Conservation (phyloP, 2,329 filamentous ascomycete species). For the Epichloe glyceriae region DNA sequence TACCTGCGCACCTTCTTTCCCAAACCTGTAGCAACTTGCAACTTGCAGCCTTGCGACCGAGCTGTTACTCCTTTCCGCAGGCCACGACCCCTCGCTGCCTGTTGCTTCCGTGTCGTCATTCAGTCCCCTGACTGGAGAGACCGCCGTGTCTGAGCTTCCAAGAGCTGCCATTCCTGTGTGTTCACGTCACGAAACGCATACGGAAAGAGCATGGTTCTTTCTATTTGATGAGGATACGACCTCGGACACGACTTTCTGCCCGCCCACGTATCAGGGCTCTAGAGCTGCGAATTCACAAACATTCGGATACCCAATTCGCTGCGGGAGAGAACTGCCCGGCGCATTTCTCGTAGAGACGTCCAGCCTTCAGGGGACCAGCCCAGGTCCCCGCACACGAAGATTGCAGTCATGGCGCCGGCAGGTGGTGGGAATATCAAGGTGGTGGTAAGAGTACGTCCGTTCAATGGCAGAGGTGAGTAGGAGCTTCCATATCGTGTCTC, state of each 20-base stretch:
- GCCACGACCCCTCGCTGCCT: neutral
- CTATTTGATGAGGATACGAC: constrained; percentile 6
- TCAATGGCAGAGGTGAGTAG: constrained; percentile 77
- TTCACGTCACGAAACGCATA: neutral
- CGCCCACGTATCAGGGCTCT: neutral
- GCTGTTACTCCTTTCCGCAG: neutral
- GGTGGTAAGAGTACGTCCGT: constrained; percentile 90
- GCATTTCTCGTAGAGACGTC: constrained; percentile 15
- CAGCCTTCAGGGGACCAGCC: constrained; percentile 19
- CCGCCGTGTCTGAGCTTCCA: neutral
- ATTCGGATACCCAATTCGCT: neutral
- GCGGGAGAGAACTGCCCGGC: constrained; percentile 7
- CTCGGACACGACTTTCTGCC: neutral
- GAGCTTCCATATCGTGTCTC: neutral
- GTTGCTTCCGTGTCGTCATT: neutral
- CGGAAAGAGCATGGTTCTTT: constrained; percentile 8
- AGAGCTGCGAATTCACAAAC: neutral
- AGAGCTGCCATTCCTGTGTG: neutral
- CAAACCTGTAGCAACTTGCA: neutral
- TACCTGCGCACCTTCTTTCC: neutral
- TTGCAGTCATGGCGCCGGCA: constrained; percentile 29
- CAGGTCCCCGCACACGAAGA: constrained; percentile 22
- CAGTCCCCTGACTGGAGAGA: neutral
- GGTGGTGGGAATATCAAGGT: constrained; percentile 98
- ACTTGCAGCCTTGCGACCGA: neutral